A percentile compares a stretch with the other conserved stretches of the same genome.
Conservation (phyloP, 306 rosid species). For the Purshia tridentata region DNA sequence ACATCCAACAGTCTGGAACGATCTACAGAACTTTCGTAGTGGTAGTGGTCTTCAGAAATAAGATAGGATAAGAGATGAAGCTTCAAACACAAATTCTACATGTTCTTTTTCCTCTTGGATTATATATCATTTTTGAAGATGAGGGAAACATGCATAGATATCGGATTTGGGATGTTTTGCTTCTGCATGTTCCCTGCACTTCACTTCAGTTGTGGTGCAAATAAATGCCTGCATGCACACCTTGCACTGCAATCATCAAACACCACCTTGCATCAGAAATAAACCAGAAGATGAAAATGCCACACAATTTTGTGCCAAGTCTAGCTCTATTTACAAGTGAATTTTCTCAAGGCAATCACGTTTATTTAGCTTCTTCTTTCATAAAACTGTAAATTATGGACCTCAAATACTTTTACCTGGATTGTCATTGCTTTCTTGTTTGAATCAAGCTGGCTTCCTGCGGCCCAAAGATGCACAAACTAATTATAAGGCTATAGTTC, state of each 20-base stretch:
- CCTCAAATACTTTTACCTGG: conserved; percentile 39
- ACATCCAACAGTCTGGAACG: background rate
- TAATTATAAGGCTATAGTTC: background rate
- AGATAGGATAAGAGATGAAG: background rate
- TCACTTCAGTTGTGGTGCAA: conserved; percentile 59
- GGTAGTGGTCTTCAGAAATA: background rate
- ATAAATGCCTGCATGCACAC: conserved; percentile 72
- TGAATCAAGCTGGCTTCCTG: conserved; percentile 56
- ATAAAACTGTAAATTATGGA: too few relatives aligned
- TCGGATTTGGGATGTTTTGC: conserved; percentile 68
- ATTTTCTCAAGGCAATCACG: background rate
- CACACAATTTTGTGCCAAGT: background rate
- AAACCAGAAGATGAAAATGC: background rate
- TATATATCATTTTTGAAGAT: conserved; percentile 40
- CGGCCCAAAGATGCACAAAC: background rate
- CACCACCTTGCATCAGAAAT: conserved; percentile 12
- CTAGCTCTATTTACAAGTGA: background rate
- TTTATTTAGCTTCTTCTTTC: too few relatives aligned
- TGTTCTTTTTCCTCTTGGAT: background rate
- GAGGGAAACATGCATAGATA: conserved; percentile 49
- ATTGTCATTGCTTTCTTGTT: conserved; percentile 54
- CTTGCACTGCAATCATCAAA: conserved; percentile 48
- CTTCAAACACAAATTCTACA: conserved; percentile 11
- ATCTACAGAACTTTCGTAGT: background rate
- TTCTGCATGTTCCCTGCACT: conserved; percentile 68